Percentiles rank a stretch among this genome's conserved stretches.
Conservation (phyloP, 345 rosid species). For the Syzygium aromaticum region DNA sequence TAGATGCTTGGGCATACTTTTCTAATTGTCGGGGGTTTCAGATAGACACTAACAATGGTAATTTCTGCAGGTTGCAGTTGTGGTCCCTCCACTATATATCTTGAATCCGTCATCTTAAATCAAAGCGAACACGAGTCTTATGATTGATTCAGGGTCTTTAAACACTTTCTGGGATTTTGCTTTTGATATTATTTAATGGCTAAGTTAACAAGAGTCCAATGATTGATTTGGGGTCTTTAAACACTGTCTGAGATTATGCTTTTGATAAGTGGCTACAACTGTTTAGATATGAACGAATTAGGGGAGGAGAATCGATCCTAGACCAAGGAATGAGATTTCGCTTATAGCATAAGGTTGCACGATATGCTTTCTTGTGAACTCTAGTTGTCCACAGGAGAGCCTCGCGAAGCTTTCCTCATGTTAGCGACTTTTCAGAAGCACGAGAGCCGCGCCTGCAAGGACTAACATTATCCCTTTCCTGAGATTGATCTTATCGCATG, state of each 20-base stretch:
- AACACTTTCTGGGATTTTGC: background rate
- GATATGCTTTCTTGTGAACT: background rate
- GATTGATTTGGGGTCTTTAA: background rate
- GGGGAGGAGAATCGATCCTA: background rate
- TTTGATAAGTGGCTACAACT: background rate
- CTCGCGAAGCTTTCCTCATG: background rate
- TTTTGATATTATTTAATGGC: background rate
- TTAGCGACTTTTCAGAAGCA: background rate
- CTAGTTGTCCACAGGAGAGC: background rate
- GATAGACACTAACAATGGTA: slow-evolving; percentile 14
- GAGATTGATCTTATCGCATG: background rate
- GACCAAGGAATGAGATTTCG: background rate
- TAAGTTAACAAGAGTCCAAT: background rate
- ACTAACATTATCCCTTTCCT: background rate
- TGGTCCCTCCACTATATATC: slow-evolving; percentile 26
- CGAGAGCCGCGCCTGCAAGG: background rate
- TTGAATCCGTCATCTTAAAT: background rate
- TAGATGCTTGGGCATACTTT: background rate
- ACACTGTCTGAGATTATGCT: background rate
- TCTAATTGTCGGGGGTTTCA: background rate
- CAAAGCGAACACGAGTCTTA: slow-evolving; percentile 8
- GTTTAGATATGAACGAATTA: background rate
- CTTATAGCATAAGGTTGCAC: background rate
- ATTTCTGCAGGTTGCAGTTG: slow-evolving; percentile 1
- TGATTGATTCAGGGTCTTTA: background rate